These are phyloP conservation scores for Tricholoma terreum DNA, from an alignment of 768 basidiomycete species.

Conservation along the genomic window DNA sequence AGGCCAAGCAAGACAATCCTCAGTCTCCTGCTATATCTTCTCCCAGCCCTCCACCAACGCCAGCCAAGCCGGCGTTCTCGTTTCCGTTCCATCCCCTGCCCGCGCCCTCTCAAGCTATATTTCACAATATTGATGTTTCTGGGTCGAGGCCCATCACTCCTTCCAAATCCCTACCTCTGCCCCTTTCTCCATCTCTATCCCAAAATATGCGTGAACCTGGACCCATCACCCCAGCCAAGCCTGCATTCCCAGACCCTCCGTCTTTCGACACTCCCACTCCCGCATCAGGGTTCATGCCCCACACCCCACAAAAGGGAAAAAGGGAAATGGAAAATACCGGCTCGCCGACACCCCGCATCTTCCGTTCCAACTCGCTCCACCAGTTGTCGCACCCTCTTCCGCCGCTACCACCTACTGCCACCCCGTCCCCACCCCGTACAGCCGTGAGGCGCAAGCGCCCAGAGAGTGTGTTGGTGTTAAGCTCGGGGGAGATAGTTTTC, in stretches of 20 bases:
- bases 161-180: background rate
- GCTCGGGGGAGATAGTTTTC: conserved; percentile 12
- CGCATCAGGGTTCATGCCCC: conserved; percentile 8
- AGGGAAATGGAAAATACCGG: background rate
- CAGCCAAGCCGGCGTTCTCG: background rate
- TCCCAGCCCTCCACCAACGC: background rate
- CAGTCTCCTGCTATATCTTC: background rate
- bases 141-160: background rate
- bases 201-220: background rate
- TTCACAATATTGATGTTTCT: background rate
- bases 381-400: conserved; percentile 30
- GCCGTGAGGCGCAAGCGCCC: conserved; percentile 48
- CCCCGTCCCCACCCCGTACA: conserved; percentile 23
- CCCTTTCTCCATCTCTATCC: background rate
- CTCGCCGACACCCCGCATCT: conserved; percentile 36
- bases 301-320: background rate
- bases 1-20: background rate
- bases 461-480: conserved; percentile 57
- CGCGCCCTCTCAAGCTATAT: background rate
- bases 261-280: conserved; percentile 4
- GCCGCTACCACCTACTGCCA: conserved; percentile 22
- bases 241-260: too few relatives aligned
- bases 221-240: background rate
- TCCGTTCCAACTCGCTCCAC: conserved; percentile 56
- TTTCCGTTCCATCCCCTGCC: background rate